Percentiles rank a stretch among this genome's conserved stretches.
phyloP scores from a whole-genome alignment of 2,329 filamentous ascomycete genomes.

The Coniella vitis region DNA sequence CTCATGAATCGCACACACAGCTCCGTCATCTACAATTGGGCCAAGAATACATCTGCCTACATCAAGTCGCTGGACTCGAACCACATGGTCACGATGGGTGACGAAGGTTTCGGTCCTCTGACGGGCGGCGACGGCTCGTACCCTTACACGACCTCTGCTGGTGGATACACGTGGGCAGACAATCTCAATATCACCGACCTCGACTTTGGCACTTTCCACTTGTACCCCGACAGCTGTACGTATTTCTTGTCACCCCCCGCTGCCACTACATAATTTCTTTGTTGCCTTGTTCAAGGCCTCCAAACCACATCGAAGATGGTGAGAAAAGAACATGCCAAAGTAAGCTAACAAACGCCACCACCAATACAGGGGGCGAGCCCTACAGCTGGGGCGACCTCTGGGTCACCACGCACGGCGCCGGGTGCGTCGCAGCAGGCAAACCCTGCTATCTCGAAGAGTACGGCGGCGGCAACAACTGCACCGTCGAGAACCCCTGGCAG shows the following conservation, averaged over 20 bases:
- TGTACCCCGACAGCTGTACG: slow-evolving; percentile 33
- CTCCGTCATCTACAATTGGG: slow-evolving; percentile 52
- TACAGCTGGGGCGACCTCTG: slow-evolving; percentile 17
- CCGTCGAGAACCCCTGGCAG: slow-evolving; percentile 18
- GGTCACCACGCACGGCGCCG: slow-evolving; percentile 16
- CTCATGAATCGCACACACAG: too few relatives aligned
- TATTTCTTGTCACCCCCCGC: not conserved
- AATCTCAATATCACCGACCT: slow-evolving; percentile 46
- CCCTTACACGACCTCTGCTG: slow-evolving; percentile 42
- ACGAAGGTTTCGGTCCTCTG: slow-evolving; percentile 42
- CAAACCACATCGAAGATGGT: too few relatives aligned
- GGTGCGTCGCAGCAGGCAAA: slow-evolving; percentile 15
- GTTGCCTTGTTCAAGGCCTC: too few relatives aligned
- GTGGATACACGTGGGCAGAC: slow-evolving; percentile 42
- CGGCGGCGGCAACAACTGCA: slow-evolving; percentile 15
- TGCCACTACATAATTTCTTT: not conserved
- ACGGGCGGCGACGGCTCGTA: slow-evolving; percentile 41
- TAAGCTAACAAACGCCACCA: too few relatives aligned
- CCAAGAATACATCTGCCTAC: slow-evolving; percentile 48
- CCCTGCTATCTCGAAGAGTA: slow-evolving; percentile 19
- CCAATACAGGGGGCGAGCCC: slow-evolving; percentile 13
- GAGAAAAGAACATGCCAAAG: too few relatives aligned
- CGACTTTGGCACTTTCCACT: slow-evolving; percentile 47
- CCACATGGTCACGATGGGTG: slow-evolving; percentile 59
- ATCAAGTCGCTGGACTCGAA: slow-evolving; percentile 56